These are phyloP conservation scores for Linum lewisii DNA, from an alignment of 345 rosid species.

Conservation along the genomic window DNA sequence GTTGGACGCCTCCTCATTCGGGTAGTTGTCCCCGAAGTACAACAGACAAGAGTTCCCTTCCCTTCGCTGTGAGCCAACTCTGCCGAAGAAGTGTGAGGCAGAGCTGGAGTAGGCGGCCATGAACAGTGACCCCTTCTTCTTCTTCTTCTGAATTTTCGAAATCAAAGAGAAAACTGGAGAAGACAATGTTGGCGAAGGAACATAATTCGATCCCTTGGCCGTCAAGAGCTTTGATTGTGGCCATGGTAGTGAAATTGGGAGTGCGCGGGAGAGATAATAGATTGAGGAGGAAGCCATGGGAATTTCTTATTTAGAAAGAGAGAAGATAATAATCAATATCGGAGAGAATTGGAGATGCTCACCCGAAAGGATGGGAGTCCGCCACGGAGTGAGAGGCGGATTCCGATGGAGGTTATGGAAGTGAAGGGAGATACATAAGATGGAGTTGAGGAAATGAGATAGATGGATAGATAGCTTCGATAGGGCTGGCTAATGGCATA, in stretches of 20 bases:
- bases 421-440: neutral
- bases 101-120: slow-evolving; percentile 63
- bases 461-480: neutral
- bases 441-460: neutral
- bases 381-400: neutral
- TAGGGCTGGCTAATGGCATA: too few species aligned
- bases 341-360: neutral
- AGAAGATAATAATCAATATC: neutral
- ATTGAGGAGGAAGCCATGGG: slow-evolving; percentile 15
- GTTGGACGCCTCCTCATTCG: slow-evolving; percentile 26
- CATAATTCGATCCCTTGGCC: slow-evolving; percentile 3
- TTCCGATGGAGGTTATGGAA: neutral
- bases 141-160: slow-evolving; percentile 12
- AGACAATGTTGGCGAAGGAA: slow-evolving; percentile 7
- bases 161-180: slow-evolving; percentile 9
- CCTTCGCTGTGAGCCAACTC: slow-evolving; percentile 63
- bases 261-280: slow-evolving; percentile 13
- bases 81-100: slow-evolving; percentile 58
- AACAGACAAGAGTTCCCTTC: slow-evolving; percentile 66
- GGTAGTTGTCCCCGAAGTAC: slow-evolving; percentile 40
- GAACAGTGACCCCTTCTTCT: slow-evolving; percentile 16
- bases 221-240: neutral
- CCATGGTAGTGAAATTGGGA: slow-evolving; percentile 10
- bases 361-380: neutral
- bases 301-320: neutral